phyloP scores from a whole-genome alignment of 768 basidiomycete genomes.

The Tricholoma sp. region DNA sequence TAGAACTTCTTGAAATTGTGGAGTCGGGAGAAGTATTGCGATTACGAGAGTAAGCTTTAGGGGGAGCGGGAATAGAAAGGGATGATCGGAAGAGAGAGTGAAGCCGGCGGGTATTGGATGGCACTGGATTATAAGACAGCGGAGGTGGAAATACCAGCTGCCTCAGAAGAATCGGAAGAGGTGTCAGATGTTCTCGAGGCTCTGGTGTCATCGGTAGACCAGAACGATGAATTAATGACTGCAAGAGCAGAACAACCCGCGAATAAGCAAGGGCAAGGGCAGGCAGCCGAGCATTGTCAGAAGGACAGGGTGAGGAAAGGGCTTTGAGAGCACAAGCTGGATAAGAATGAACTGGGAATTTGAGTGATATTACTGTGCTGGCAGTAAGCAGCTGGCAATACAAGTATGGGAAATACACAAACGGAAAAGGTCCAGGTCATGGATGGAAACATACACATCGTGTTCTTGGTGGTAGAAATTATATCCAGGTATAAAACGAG shows the following conservation, averaged over 20 bases:
- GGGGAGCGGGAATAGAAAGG: slow-evolving; percentile 38
- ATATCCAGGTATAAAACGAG: slow-evolving; percentile 58
- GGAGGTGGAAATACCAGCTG: slow-evolving; percentile 76
- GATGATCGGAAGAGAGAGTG: slow-evolving; percentile 34
- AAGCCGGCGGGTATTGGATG: slow-evolving; percentile 8
- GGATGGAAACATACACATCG: slow-evolving; percentile 47
- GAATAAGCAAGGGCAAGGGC: slow-evolving; percentile 61
- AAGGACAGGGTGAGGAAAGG: slow-evolving; percentile 36
- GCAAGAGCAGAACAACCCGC: slow-evolving; percentile 68
- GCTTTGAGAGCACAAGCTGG: slow-evolving; percentile 60
- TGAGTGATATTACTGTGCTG: slow-evolving; percentile 68
- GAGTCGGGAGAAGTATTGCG: neutral
- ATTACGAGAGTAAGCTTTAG: slow-evolving; percentile 3
- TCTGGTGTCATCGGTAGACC: slow-evolving; percentile 41
- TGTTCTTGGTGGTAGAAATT: slow-evolving; percentile 32
- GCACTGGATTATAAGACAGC: slow-evolving; percentile 39
- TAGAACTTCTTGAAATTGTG: slow-evolving; percentile 9
- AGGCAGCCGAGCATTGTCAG: slow-evolving; percentile 34
- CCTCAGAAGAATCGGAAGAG: slow-evolving; percentile 30
- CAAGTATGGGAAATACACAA: slow-evolving; percentile 13
- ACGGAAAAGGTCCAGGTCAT: slow-evolving; percentile 65
- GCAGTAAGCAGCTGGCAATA: no score
- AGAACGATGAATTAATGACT: slow-evolving; percentile 67
- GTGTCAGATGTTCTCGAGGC: slow-evolving; percentile 34
- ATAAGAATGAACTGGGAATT: slow-evolving; percentile 61